Evolutionary conservation across 2,329 filamentous ascomycete species (phyloP).

Genomic region (Aspergillus quadrilineatus): DNA sequence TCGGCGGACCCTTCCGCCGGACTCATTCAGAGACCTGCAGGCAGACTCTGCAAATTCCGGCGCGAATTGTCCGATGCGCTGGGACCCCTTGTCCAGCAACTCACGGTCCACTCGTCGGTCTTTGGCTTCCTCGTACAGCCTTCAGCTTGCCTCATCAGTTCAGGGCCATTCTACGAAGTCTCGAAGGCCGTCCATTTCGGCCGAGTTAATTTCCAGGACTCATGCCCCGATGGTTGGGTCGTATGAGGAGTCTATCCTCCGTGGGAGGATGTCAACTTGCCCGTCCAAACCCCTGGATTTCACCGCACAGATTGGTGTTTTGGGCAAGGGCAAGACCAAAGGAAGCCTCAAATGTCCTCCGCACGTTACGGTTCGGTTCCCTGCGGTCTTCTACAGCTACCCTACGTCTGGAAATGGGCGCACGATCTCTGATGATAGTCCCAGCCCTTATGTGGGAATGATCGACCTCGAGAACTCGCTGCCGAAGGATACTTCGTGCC

Average conservation of each 20-base stretch:
- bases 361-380: conserved; percentile 87
- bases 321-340: conserved; percentile 87
- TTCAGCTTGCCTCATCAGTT: conserved; percentile 49
- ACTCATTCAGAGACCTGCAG: conserved; percentile 53
- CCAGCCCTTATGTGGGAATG: conserved; percentile 92
- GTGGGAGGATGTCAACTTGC: conserved; percentile 93
- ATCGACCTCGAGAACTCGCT: conserved; percentile 86
- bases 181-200: conserved; percentile 68
- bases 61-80: conserved; percentile 50
- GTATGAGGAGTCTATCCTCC: conserved; percentile 93
- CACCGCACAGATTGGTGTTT: conserved; percentile 88
- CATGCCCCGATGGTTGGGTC: conserved; percentile 96
- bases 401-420: conserved; percentile 63
- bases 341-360: conserved; percentile 78
- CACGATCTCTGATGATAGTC: conserved; percentile 73
- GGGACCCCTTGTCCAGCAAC: conserved; percentile 65
- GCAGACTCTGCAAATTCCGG: conserved; percentile 38
- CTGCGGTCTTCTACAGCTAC: conserved; percentile 95
- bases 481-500: conserved; percentile 45
- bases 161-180: conserved; percentile 39
- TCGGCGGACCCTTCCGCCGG: conserved; percentile 70
- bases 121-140: conserved; percentile 60
- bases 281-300: conserved; percentile 92
- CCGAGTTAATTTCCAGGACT: conserved; percentile 74
- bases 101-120: conserved; percentile 77